Percentiles rank a stretch among this genome's conserved stretches.
Conservation (phyloP, 768 basidiomycete genomes). For the Lactarius quietus region DNA sequence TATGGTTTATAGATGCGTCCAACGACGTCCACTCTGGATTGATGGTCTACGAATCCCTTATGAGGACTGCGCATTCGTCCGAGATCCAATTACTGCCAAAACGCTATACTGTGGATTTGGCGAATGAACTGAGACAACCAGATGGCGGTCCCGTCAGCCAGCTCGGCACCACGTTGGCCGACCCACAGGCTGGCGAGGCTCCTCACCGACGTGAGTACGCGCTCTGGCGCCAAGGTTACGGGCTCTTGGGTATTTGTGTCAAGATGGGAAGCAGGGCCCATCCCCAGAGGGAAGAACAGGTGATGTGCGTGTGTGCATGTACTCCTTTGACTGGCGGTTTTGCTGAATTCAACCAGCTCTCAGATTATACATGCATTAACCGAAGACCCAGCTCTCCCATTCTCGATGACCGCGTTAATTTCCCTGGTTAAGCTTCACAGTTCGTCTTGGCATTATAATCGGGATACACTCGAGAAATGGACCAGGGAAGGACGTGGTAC, state of each 20-base stretch:
- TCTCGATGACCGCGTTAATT: constrained; percentile 35
- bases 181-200: not conserved
- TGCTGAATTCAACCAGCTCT: constrained; percentile 33
- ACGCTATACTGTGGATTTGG: constrained; percentile 33
- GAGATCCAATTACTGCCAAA: constrained; percentile 25
- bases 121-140: constrained; percentile 11
- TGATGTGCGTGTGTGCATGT: constrained; percentile 40
- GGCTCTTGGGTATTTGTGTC: constrained; percentile 40
- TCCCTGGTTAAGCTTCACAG: constrained; percentile 40
- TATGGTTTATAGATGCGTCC: constrained; percentile 42
- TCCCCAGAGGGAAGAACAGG: constrained; percentile 45
- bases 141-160: not conserved
- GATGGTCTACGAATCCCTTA: constrained; percentile 41
- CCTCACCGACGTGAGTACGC: constrained; percentile 43
- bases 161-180: too few species aligned
- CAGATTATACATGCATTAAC: constrained; percentile 43
- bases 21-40: constrained; percentile 50
- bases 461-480: constrained; percentile 35
- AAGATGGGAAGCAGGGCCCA: constrained; percentile 36
- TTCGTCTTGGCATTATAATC: constrained; percentile 42
- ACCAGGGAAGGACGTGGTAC: constrained; percentile 19
- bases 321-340: not conserved
- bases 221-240: constrained; percentile 40
- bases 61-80: constrained; percentile 32
- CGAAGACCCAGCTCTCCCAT: constrained; percentile 39